Evolutionary conservation across 2,329 filamentous ascomycete species (phyloP), one percentile per base, ranked within the genome.

Genomic region (Pezizomycotina sp.): DNA sequence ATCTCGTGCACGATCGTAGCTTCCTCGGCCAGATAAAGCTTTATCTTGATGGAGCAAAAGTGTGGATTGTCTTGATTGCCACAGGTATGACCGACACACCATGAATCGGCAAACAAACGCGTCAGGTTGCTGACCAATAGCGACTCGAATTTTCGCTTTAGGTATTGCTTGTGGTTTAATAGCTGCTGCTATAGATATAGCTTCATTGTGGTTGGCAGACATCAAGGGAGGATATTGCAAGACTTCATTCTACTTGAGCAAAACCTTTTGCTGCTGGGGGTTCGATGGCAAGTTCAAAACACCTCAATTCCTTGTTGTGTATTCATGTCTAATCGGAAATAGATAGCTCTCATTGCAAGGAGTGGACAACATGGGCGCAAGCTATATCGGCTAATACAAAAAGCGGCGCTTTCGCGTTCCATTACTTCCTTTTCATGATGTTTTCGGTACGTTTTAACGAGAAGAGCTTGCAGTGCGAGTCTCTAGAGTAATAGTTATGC

Each of bases 191-290:
- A 95, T 98, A 51, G 81, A 93, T 55, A 73, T 98, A 33, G 74
- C 76, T 9, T 86, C 81, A 30, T 79, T 92, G 55, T 98, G 89
- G 89, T 62, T 98, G 35, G 84, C 77, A 12, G 89, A 95, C 55
- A 58, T 93, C 42, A 98, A 95, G 62, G 72, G 74, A 12, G 89
- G 89, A 5, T 86, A 81, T 54, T 98, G 89, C 59, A 71, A 73
- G 24, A 76, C 68, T 45, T 71, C 67, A 19, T 95, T 95, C 55
- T 95, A 95, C 56, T 60, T 98, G 33, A 92, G 86, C 55, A 82
- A 76, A 56, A 69, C 68, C 27, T 95, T 93, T 55, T 98, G 89
- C 60, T 98, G 89, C 56, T 78, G 79, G 65, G 89, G 86, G 5
- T 82, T 92, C 54, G 77, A 91, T 48, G 65, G 64, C 64, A 49